Base-by-base conservation (phyloP, 768 basidiomycete genomes). In the Leucosporidium scottii region DNA sequence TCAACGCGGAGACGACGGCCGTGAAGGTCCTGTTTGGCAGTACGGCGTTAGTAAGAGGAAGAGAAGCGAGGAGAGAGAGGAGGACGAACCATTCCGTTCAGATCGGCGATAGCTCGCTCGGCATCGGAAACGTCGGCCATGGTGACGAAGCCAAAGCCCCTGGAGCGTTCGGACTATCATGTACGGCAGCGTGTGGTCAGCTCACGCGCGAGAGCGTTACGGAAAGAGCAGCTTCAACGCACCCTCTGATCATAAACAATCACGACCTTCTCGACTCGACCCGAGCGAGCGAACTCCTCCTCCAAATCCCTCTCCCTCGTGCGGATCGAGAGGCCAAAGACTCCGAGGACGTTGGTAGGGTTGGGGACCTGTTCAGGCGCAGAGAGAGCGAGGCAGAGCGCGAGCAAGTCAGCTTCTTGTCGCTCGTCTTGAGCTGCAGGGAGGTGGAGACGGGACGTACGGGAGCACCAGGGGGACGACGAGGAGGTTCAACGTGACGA, bases 261-360 rank as follows among this genome's bases (percentile, higher is more conserved):
- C 62, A 71, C 61, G 55, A 94, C 93, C 78, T 96, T 97, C 78
- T 93, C 90, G 59, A 96, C 93, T 47, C 85, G 83, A 9, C 94
- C 94, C 72, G 86, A 89, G 58, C 90, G 84, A 74, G 82, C 85
- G 74, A 99, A 98, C 78, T 96, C 93, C 72, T 94, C 90, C 72
- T 97, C 91, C 58, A 99, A 81, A 77, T 98, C 94, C 51, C 89
- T 85, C 77, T 99, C 94, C 63, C 87, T 84, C 5, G 94, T 97
- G 63, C 93, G 85, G 65, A 99, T 94, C 74, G 91, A 93, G 51
- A 98, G 81, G n/a, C 94, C 94, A 73, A 98, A 99, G n/a, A 97
- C 92, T 66, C 94, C 94, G 69, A 99, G 83, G 39, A 94, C 92
- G 68, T 83, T 87, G 74, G 89, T 87, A 15, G 71, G 76, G 31